Base-by-base conservation (phyloP, 1,284 basidiomycete species). In the Thecaphora thlaspeos region DNA sequence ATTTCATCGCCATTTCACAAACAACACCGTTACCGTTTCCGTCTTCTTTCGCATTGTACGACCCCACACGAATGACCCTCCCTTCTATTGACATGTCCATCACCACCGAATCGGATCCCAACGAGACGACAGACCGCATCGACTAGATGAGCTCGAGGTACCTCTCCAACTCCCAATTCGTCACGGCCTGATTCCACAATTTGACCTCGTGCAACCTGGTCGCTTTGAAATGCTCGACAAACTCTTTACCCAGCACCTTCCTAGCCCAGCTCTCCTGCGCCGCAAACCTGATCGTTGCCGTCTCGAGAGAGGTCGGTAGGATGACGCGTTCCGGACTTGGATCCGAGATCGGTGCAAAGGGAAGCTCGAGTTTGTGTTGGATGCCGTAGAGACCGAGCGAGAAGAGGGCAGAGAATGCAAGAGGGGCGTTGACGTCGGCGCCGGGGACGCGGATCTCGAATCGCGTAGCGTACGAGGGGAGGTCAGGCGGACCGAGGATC, bases 401-500 rank as follows among this genome's bases (percentile, higher is more conserved):
- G 78, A 94, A 91, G 60, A 94, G 88, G 2, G 92, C 87, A 41
- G 88, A 86, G 43, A 96, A 81, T 0, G 91, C 86, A 67, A 88
- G 91, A 79, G 91, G 89, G 0, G 92, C 87, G 79, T 94, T 92
- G 84, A 95, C 90, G 74, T 97, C 93, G 37, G 93, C 93, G 18
- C 94, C 93, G 3, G 94, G 91, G n/a, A 97, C 86, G 43, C 93
- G 87, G 41, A 95, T 80, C 79, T 95, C 91, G 68, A 95, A 84
- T 42, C 94, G 84, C 1, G 94, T 94, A 2, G 89, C 90, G 8
- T 86, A 80, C 11, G 84, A 83, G 4, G 88, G 84, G 10, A 88
- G 88, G 7, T 89, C 87, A 0, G 93, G 94, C 2, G 93, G 91
- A 0, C 88, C 87, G 70, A 97, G 86, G 66, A 97, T 88, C 38